Conservation (phyloP, 371 early-diverging fungal genomes). For the Actinomortierella wolfii region DNA sequence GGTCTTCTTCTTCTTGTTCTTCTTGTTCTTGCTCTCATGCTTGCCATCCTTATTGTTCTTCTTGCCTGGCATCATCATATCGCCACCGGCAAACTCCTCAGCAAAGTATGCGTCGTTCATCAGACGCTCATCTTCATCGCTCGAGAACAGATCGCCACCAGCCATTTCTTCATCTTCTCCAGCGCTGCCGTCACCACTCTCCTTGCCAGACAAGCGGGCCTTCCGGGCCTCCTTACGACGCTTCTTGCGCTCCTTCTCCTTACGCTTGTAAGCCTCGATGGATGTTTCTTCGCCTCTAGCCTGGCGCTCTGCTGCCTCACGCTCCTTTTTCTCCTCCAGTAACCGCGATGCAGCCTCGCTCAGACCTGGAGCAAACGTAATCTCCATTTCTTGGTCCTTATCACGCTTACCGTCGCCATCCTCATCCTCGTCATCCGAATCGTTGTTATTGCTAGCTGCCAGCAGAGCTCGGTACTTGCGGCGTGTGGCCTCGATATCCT, state of each 20-base stretch:
- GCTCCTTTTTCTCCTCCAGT: slow-evolving; percentile 56
- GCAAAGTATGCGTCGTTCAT: slow-evolving; percentile 76
- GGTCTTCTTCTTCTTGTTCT: slow-evolving; percentile 56
- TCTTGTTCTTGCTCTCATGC: slow-evolving; percentile 48
- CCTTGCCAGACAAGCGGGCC: slow-evolving; percentile 25
- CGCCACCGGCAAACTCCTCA: slow-evolving; percentile 60
- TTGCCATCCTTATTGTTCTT: slow-evolving; percentile 42
- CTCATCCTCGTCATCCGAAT: slow-evolving; percentile 53
- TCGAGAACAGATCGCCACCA: slow-evolving; percentile 46
- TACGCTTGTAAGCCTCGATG: slow-evolving; percentile 82
- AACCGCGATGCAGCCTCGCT: slow-evolving; percentile 70
- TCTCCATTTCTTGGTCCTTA: slow-evolving; percentile 87
- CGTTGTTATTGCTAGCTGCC: slow-evolving; percentile 48
- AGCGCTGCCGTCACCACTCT: slow-evolving; percentile 29
- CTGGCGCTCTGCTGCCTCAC: slow-evolving; percentile 46
- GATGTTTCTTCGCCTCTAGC: slow-evolving; percentile 74
- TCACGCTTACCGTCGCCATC: slow-evolving; percentile 49
- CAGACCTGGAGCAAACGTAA: slow-evolving; percentile 94
- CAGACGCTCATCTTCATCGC: slow-evolving; percentile 61
- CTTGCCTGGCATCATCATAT: slow-evolving; percentile 49
- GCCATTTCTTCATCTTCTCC: slow-evolving; percentile 45
- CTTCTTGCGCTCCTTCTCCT: slow-evolving; percentile 80
- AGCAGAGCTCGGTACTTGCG: slow-evolving; percentile 75
- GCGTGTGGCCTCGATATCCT: slow-evolving; percentile 57
- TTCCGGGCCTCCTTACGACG: slow-evolving; percentile 63